Evolutionary conservation across 805 yeast species (phyloP), one percentile per base, ranked within the genome.

Genomic region (Cyberlindnera maclurae): DNA sequence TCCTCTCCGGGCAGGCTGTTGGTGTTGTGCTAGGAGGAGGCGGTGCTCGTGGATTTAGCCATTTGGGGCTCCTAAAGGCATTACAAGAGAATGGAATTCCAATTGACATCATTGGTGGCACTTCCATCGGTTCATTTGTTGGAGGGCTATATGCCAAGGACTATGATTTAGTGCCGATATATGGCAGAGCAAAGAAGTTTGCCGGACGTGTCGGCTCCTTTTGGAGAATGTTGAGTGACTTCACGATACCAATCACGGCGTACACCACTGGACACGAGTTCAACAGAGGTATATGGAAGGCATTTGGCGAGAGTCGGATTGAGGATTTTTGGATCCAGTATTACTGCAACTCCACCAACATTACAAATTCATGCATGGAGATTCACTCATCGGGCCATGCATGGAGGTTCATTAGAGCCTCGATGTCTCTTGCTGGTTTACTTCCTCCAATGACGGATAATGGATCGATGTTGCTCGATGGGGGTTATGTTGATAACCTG

Each of bases 211-310:
- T 90, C 45, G 75, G 90, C 0, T 82, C 95, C 2, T 43, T 83
- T 3, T 90, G 98, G 98, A 69, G 97, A 50, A 76, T 83, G 54
- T 43, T 82, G 3, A 62, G 84, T 24, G 98, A 90, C 57, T 61
- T 93, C 51, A 90, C 98, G 0, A 83, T 89, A 59, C 98, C 98
- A 0, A 79, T 86, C 2, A 88, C 96, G 0, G 82, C 97, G 1
- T 90, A 94, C 56, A 84, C 95, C 10, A 93, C 98, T 1, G 98
- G 98, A 1, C 96, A 93, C 60, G 97, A 88, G 59, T 90, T 90
- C 61, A 90, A 90, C 59, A 70, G 97, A 49, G 97, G 98, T 36
- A 77, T 90, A n/a, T 93, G 97, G 96, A 90, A 93, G 59, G 77
- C 86, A 0, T 84, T 90, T 64, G 97, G 97, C 1, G 90, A 86